These are phyloP conservation scores for Fraxinus dipetala DNA, from an alignment of 305 asterid genomes.

Conservation along the genomic window DNA sequence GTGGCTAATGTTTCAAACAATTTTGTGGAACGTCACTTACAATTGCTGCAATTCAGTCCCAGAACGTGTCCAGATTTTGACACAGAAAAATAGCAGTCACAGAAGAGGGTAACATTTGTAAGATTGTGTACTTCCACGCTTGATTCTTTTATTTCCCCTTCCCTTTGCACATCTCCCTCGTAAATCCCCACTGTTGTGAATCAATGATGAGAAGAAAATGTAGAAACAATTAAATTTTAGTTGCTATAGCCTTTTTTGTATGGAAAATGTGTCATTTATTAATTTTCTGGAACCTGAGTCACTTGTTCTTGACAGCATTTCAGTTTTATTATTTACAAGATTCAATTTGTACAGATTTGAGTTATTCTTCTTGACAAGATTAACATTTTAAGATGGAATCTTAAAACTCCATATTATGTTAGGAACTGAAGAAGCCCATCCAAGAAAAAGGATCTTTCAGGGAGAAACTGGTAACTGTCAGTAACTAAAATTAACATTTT, in stretches of 20 bases:
- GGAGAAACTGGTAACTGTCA: not conserved
- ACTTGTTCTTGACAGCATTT: not conserved
- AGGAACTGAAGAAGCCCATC: not conserved
- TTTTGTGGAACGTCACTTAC: constrained; percentile 26
- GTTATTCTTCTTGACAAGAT: not conserved
- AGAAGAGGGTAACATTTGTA: constrained; percentile 17
- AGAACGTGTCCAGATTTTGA: constrained; percentile 25
- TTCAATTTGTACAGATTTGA: not conserved
- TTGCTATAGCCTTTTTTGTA: not conserved
- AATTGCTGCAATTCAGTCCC: constrained; percentile 23
- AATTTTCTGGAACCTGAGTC: not conserved
- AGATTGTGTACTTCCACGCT: constrained; percentile 22
- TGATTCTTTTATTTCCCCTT: constrained; percentile 16
- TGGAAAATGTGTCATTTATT: not conserved
- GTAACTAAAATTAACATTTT: not conserved
- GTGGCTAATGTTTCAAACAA: constrained; percentile 28
- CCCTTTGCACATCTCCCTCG: constrained; percentile 2
- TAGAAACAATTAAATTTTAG: not conserved
- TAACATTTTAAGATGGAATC: not conserved
- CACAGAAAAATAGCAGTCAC: not conserved
- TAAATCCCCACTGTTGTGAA: not conserved
- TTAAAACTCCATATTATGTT: not conserved
- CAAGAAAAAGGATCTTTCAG: not conserved
- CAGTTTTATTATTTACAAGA: not conserved
- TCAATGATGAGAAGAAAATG: not conserved